These are phyloP conservation scores for Linderniella brevidens DNA, from an alignment of 257 asterid species.

Conservation along the genomic window DNA sequence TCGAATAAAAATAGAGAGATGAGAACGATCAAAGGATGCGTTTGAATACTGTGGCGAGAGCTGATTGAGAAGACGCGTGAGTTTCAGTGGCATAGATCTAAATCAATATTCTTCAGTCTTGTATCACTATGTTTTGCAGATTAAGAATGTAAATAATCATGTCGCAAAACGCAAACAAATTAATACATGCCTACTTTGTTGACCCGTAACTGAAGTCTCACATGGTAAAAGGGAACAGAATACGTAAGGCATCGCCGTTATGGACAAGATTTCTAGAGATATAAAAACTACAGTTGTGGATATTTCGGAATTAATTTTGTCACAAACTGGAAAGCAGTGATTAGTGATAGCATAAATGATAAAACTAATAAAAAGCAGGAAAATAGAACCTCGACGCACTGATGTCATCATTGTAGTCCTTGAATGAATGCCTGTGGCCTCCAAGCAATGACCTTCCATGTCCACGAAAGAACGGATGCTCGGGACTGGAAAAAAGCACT, in stretches of 20 bases:
- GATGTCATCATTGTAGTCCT: constrained; percentile 37
- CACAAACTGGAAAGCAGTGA: constrained; percentile 1
- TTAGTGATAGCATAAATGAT: no score
- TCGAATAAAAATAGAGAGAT: no score
- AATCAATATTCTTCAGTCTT: not conserved
- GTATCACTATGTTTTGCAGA: not conserved
- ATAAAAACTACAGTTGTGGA: no score
- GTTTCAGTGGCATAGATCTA: not conserved
- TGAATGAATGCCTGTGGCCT: constrained; percentile 36
- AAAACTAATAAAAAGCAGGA: constrained; percentile 11
- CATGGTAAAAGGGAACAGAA: no score
- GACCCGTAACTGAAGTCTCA: no score
- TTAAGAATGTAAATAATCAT: no score
- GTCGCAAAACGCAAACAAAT: no score
- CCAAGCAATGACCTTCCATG: constrained; percentile 89
- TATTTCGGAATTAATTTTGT: not conserved
- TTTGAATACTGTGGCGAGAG: constrained; percentile 5
- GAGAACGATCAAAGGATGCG: not conserved
- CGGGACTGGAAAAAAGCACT: constrained; percentile 40
- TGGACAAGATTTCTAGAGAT: no score
- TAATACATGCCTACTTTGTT: no score
- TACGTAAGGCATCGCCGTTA: no score
- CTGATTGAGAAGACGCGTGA: constrained; percentile 4
- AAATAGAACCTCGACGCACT: constrained; percentile 50
- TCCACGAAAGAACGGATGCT: constrained; percentile 59